Evolutionary conservation across 495 filamentous ascomycete genomes (phyloP), one percentile per base, ranked within the genome.

Genomic region (Penicillium desertorum): DNA sequence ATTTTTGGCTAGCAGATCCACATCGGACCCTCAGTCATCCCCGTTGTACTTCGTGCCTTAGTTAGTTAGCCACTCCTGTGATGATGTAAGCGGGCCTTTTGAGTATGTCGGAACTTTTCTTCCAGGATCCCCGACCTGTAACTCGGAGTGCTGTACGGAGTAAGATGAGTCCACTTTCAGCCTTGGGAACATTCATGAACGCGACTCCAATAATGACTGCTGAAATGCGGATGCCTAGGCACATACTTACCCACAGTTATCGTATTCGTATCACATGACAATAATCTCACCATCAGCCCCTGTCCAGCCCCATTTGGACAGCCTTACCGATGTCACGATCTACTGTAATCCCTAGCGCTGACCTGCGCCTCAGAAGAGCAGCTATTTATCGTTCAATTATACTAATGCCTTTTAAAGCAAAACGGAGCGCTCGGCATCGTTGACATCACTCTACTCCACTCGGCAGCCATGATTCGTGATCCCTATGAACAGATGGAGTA

Each of bases 381-480:
- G 6, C 8, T 2, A 39, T 17, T 8, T 39, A 17, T 39, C 2
- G 0, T 39, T 9, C 36, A 22, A 22, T 1, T 39, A 39, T 17
- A 17, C n/a, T 17, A 39, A 9, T 17, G 1, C 1, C n/a, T 8
- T 39, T 5, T 39, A 17, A 8, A 8, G 16, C 9, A 43, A 44
- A 10, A 22, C 20, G 20, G 42, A 44, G 17, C 9, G 4, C 5
- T 14, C 42, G 20, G 42, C 19, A 14, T 25, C 2, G 12, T 53
- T 65, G 60, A 65, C 60, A 60, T 65, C 60, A 62, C 60, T 23
- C 29, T 43, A 45, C 36, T 59, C 59, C 62, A 62, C 59, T 39
- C 36, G 36, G 16, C 36, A n/a, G 16, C 56, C 43, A 60, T 62
- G 50, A 63, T 65, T 63, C 39, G 59, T 32, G 51, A 51, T 27